Conservation (phyloP, 257 asterid species). For the Echium plantagineum region DNA sequence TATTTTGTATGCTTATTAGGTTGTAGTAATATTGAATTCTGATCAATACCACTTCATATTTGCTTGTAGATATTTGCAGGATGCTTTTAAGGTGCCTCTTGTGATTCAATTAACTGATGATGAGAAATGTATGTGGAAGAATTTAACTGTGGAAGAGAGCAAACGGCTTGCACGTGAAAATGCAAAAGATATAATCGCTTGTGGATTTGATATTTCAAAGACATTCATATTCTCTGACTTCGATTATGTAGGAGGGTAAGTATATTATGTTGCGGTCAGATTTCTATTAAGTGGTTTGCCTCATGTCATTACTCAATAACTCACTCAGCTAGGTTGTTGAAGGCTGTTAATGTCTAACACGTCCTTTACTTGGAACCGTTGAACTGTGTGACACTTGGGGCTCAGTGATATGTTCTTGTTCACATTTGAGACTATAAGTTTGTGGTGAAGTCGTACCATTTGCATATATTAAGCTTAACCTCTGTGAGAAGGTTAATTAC, state of each 20-base stretch:
- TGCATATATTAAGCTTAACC: not conserved
- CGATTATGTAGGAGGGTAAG: constrained; percentile 92
- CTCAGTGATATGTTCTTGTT: not conserved
- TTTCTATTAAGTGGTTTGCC: too few species aligned
- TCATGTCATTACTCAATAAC: too few species aligned
- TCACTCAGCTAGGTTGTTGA: not conserved
- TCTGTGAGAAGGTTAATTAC: not conserved
- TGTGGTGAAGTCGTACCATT: too few species aligned
- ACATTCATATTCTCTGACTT: constrained; percentile 89
- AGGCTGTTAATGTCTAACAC: not conserved
- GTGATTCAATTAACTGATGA: constrained; percentile 94
- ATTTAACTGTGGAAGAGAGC: constrained; percentile 79
- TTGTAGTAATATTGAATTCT: not conserved
- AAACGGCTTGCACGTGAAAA: constrained; percentile 94
- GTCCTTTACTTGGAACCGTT: not conserved
- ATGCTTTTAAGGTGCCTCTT: constrained; percentile 90
- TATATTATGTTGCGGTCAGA: not conserved
- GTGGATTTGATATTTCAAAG: constrained; percentile 86
- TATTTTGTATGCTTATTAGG: too few species aligned
- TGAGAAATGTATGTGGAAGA: constrained; percentile 98
- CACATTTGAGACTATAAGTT: not conserved
- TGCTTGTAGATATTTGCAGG: constrained; percentile 69
- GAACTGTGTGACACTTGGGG: not conserved
- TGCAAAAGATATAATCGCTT: constrained; percentile 96
- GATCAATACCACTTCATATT: not conserved